These are phyloP conservation scores for Xenosphaeropsis pyriputrescens DNA, from an alignment of 2,329 filamentous ascomycete genomes.

Conservation along the genomic window DNA sequence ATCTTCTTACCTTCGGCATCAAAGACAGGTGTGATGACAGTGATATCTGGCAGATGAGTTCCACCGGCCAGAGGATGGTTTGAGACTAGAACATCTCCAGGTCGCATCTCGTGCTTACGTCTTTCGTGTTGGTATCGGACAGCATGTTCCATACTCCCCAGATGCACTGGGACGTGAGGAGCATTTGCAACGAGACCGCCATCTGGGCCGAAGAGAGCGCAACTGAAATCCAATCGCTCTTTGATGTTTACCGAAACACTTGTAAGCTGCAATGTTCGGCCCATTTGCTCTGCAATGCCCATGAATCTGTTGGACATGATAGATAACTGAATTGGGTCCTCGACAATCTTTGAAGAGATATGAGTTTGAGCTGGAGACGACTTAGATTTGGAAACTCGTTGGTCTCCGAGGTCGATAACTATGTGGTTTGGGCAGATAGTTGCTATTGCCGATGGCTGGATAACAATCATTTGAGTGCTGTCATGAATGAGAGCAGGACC, in stretches of 20 bases:
- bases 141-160: conserved; percentile 49
- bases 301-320: conserved; percentile 72
- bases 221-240: conserved; percentile 29
- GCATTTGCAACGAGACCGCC: conserved; percentile 66
- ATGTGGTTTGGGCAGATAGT: conserved; percentile 65
- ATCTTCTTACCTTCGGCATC: conserved; percentile 43
- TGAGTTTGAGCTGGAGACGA: neutral
- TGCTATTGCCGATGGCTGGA: conserved; percentile 63
- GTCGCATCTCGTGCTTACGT: conserved; percentile 61
- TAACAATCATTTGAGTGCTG: conserved; percentile 78
- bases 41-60: conserved; percentile 65
- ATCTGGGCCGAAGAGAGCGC: conserved; percentile 59
- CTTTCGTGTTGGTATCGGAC: conserved; percentile 63
- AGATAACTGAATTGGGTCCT: conserved; percentile 57
- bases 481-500: conserved; percentile 80
- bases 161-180: conserved; percentile 63
- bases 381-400: too few species aligned
- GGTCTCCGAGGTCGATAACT: conserved; percentile 45
- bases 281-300: conserved; percentile 28
- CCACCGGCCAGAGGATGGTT: conserved; percentile 51
- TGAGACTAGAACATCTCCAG: conserved; percentile 64
- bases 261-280: neutral
- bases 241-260: neutral
- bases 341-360: conserved; percentile 25
- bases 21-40: conserved; percentile 66